phyloP scores from a whole-genome alignment of 176 grass and related monocot species.

The Oryza glumipatula region DNA sequence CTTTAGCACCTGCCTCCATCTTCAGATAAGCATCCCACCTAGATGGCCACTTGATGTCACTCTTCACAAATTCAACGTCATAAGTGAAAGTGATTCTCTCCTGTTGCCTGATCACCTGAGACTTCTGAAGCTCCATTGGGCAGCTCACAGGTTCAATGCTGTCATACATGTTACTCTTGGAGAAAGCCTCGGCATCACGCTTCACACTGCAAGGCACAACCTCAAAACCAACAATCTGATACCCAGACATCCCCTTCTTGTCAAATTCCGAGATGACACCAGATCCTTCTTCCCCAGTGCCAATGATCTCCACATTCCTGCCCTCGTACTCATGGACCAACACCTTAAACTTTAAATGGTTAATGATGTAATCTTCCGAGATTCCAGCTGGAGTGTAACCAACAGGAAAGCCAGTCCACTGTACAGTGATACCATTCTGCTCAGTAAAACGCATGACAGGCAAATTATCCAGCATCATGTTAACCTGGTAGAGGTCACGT shows the following conservation, averaged over 20 bases:
- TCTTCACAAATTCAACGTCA: conserved; percentile 78
- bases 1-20: conserved; percentile 75
- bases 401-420: conserved; percentile 87
- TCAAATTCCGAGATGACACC: conserved; percentile 67
- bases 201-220: conserved; percentile 90
- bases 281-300: conserved; percentile 81
- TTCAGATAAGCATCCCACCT: conserved; percentile 89
- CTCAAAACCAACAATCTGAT: conserved; percentile 93
- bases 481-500: conserved; percentile 86
- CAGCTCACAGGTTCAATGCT: conserved; percentile 66
- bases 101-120: conserved; percentile 71
- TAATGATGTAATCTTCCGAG: conserved; percentile 77
- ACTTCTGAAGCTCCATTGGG: conserved; percentile 70
- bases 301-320: conserved; percentile 61
- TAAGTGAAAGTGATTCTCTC: conserved; percentile 85
- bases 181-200: conserved; percentile 50
- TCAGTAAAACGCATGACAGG: conserved; percentile 82
- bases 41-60: conserved; percentile 85
- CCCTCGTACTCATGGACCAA: conserved; percentile 83
- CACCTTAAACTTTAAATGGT: conserved; percentile 86
- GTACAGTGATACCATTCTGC: conserved; percentile 68
- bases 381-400: conserved; percentile 66
- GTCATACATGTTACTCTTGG: conserved; percentile 83
- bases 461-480: conserved; percentile 94
- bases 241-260: conserved; percentile 78